These are phyloP conservation scores for Tremella mesenterica DNA, from an alignment of 768 basidiomycete species.

Conservation along the genomic window DNA sequence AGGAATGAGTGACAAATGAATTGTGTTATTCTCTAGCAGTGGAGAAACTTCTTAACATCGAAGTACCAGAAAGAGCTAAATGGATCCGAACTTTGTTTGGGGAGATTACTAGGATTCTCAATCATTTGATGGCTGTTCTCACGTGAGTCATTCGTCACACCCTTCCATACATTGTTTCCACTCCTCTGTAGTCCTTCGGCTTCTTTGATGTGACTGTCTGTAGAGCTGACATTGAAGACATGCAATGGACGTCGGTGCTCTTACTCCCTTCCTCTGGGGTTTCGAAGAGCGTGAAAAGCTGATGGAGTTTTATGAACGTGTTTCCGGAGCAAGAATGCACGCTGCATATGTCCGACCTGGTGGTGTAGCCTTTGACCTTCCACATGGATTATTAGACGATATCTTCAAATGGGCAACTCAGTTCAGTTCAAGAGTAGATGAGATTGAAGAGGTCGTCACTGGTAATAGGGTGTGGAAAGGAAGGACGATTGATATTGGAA, in stretches of 20 bases:
- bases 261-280: conserved; percentile 98
- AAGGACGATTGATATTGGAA: conserved; percentile 79
- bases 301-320: conserved; percentile 99
- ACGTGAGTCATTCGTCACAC: conserved; percentile 48
- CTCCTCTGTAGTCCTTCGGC: too few relatives aligned
- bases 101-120: conserved; percentile 90
- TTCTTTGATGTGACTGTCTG: not conserved
- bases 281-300: conserved; percentile 99
- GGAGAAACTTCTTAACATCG: conserved; percentile 93
- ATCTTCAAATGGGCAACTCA: conserved; percentile 98
- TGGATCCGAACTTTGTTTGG: conserved; percentile 97
- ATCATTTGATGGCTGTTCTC: conserved; percentile 95
- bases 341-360: conserved; percentile 97
- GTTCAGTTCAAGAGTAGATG: conserved; percentile 79
- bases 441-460: conserved; percentile 95
- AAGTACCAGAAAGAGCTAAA: conserved; percentile 92
- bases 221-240: conserved; percentile 15
- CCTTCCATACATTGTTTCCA: too few relatives aligned
- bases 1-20: conserved; percentile 83
- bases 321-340: conserved; percentile 93
- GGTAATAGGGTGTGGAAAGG: conserved; percentile 98
- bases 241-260: conserved; percentile 70
- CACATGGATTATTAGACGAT: conserved; percentile 96
- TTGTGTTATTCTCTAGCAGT: conserved; percentile 94
- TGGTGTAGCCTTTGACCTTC: conserved; percentile 94